phyloP scores from a whole-genome alignment of 2,329 filamentous ascomycete species.

The Ophiostoma ulmi region DNA sequence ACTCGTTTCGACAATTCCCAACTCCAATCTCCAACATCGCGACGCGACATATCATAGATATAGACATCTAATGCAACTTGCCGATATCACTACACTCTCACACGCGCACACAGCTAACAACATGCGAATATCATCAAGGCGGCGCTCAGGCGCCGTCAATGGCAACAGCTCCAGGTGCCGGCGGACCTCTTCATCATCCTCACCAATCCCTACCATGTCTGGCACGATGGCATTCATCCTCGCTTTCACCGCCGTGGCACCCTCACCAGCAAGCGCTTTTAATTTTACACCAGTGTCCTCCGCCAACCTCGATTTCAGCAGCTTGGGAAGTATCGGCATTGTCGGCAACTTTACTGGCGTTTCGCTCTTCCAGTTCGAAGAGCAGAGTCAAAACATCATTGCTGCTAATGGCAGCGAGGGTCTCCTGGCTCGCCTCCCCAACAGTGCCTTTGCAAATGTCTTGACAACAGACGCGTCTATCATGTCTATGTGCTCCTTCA shows the following conservation, averaged over 20 bases:
- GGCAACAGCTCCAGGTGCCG: constrained; percentile 33
- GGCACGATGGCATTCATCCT: constrained; percentile 32
- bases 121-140: constrained; percentile 47
- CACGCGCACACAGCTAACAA: constrained; percentile 27
- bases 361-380: constrained; percentile 80
- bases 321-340: constrained; percentile 77
- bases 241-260: constrained; percentile 40
- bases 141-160: constrained; percentile 36
- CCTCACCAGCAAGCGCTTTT: constrained; percentile 44
- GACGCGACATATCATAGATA: constrained; percentile 6
- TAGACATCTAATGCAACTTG: neutral
- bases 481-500: constrained; percentile 78
- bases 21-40: neutral
- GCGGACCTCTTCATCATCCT: constrained; percentile 27
- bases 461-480: constrained; percentile 78
- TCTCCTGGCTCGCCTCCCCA: constrained; percentile 75
- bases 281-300: constrained; percentile 59
- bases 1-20: neutral
- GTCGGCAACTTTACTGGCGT: constrained; percentile 87
- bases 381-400: constrained; percentile 65
- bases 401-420: constrained; percentile 74
- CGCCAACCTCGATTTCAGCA: constrained; percentile 69
- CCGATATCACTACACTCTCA: neutral
- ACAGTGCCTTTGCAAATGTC: constrained; percentile 72
- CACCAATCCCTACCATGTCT: constrained; percentile 19